These are phyloP conservation scores for Nitzschia putrida DNA, from an alignment of 108 stramenopile species.

Conservation along the genomic window DNA sequence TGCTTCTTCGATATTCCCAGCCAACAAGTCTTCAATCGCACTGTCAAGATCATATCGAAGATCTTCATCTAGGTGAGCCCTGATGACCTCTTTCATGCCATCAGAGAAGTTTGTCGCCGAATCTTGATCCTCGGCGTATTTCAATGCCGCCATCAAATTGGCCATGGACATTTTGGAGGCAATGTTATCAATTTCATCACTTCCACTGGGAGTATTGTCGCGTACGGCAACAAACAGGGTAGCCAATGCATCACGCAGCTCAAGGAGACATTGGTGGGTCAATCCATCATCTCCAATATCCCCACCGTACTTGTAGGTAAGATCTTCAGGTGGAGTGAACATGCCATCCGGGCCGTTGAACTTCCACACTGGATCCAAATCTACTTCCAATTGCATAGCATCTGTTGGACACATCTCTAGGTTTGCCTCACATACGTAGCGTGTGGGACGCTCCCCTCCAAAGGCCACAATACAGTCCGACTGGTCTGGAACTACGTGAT, in stretches of 20 bases:
- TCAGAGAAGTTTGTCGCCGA: slow-evolving; percentile 59
- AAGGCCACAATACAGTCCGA: slow-evolving; percentile 69
- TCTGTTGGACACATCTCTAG: slow-evolving; percentile 54
- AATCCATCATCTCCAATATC: slow-evolving; percentile 48
- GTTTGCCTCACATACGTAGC: slow-evolving; percentile 83
- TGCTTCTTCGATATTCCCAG: slow-evolving; percentile 60
- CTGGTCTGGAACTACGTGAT: slow-evolving; percentile 72
- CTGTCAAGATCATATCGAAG: slow-evolving; percentile 54
- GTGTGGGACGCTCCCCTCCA: slow-evolving; percentile 60
- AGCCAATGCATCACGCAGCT: slow-evolving; percentile 30
- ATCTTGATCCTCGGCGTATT: slow-evolving; percentile 48
- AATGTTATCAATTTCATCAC: slow-evolving; percentile 11
- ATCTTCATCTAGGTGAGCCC: slow-evolving; percentile 50
- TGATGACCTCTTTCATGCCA: slow-evolving; percentile 69
- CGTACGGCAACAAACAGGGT: slow-evolving; percentile 16
- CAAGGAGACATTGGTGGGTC: slow-evolving; percentile 32
- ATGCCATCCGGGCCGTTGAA: slow-evolving; percentile 26
- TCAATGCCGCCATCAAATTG: slow-evolving; percentile 52
- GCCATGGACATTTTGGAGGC: slow-evolving; percentile 49
- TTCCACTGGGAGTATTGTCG: slow-evolving; percentile 23
- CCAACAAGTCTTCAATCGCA: slow-evolving; percentile 56
- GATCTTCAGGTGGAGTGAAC: slow-evolving; percentile 47
- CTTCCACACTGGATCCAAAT: slow-evolving; percentile 63
- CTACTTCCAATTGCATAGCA: slow-evolving; percentile 48
- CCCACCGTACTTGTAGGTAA: slow-evolving; percentile 60